These are phyloP conservation scores for Ganoderma boninense DNA, from an alignment of 1,284 basidiomycete genomes.

Conservation along the genomic window DNA sequence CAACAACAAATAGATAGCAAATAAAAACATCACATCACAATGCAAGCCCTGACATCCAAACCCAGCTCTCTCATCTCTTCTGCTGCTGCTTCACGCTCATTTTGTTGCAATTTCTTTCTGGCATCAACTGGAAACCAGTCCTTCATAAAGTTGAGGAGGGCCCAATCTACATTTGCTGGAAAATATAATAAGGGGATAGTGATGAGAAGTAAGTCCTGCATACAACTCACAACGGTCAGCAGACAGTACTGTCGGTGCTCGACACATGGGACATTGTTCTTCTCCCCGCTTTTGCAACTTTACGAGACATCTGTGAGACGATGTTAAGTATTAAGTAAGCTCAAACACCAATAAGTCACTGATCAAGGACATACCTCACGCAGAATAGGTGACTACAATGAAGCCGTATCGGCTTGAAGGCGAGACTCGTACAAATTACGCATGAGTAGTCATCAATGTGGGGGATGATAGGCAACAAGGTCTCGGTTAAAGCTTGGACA, in stretches of 20 bases:
- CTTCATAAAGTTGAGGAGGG: conserved; percentile 85
- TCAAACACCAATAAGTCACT: not conserved
- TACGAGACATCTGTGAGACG: conserved; percentile 73
- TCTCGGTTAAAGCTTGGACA: conserved; percentile 87
- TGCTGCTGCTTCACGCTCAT: conserved; percentile 78
- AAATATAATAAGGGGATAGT: not conserved
- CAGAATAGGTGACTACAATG: conserved; percentile 93
- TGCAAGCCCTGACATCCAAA: conserved; percentile 48
- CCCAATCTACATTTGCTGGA: conserved; percentile 83
- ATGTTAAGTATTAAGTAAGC: not conserved
- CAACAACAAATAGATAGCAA: not conserved
- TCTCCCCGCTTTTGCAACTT: conserved; percentile 93
- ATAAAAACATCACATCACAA: conserved; percentile 34
- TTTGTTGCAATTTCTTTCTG: conserved; percentile 77
- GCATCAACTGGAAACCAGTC: conserved; percentile 94
- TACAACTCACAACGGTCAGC: conserved; percentile 75
- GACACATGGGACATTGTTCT: conserved; percentile 88
- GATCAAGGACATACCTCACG: conserved; percentile 58
- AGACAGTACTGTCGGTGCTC: conserved; percentile 76
- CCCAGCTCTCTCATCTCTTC: conserved; percentile 79
- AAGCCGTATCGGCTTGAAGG: conserved; percentile 90
- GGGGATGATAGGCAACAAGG: conserved; percentile 85
- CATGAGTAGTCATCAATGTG: conserved; percentile 83
- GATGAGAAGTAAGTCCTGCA: not conserved
- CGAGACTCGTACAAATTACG: conserved; percentile 83